phyloP scores from a whole-genome alignment of 1,284 basidiomycete genomes.

The Vanrija humicola region DNA sequence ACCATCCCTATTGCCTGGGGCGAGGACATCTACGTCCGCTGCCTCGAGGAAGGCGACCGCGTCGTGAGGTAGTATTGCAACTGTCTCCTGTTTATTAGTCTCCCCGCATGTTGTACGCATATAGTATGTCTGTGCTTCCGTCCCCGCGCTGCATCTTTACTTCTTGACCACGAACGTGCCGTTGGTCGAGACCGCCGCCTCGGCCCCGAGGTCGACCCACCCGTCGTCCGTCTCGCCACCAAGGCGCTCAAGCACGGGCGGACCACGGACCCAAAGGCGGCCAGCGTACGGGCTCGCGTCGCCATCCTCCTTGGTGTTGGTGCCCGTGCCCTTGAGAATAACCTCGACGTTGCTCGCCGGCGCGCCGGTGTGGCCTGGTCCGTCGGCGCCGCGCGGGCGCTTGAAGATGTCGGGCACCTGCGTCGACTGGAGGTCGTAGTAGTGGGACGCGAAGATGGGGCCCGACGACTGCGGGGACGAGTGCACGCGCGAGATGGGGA shows the following conservation, averaged over 20 bases:
- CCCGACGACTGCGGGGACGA: conserved; percentile 30
- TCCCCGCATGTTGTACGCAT: not conserved
- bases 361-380: conserved; percentile 35
- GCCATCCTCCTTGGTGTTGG: conserved; percentile 12
- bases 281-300: conserved; percentile 19
- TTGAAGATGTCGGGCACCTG: conserved; percentile 17
- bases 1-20: conserved; percentile 40
- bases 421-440: conserved; percentile 41
- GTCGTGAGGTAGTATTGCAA: conserved; percentile 6
- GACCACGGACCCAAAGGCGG: conserved; percentile 32
- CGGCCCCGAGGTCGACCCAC: conserved; percentile 31
- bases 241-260: conserved; percentile 20
- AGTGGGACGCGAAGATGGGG: conserved; percentile 39
- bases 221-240: conserved; percentile 18
- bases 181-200: conserved; percentile 36
- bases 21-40: conserved; percentile 36
- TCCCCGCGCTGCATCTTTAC: not conserved
- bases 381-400: conserved; percentile 8
- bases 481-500: conserved; percentile 37
- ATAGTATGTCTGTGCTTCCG: not conserved
- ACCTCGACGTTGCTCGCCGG: conserved; percentile 46
- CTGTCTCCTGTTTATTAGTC: too few relatives aligned
- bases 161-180: conserved; percentile 31
- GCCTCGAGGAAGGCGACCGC: conserved; percentile 43
- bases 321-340: conserved; percentile 24